Evolutionary conservation across 2,329 filamentous ascomycete genomes (phyloP).

Genomic region (Dothideomycetes sp.): DNA sequence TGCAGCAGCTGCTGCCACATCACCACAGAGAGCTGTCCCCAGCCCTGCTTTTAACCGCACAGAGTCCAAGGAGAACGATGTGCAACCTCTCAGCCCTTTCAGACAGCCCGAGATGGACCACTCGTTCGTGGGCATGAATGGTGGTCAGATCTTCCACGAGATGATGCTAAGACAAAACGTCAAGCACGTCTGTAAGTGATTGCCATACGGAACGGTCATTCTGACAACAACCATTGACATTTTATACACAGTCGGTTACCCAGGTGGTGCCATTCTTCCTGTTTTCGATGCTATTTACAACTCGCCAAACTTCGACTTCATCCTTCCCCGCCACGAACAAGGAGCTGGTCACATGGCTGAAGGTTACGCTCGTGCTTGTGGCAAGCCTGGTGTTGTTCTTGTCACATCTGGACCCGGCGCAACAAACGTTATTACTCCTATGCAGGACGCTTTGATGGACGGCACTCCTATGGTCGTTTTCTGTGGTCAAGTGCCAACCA

Average conservation of each 20-base stretch:
- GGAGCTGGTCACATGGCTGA: slow-evolving; percentile 98
- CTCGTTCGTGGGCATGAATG: slow-evolving; percentile 82
- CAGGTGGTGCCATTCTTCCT: slow-evolving; percentile 90
- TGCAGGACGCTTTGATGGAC: slow-evolving; percentile 92
- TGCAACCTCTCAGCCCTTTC: slow-evolving; percentile 39
- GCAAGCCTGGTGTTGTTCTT: slow-evolving; percentile 88
- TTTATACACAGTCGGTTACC: slow-evolving; percentile 62
- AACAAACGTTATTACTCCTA: slow-evolving; percentile 91
- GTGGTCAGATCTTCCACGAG: slow-evolving; percentile 96
- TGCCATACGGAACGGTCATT: too few relatives aligned
- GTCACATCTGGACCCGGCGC: slow-evolving; percentile 95
- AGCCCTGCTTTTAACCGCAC: slow-evolving; percentile 44
- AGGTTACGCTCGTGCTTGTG: slow-evolving; percentile 87
- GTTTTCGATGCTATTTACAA: slow-evolving; percentile 99
- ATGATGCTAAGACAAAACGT: slow-evolving; percentile 94
- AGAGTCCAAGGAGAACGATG: slow-evolving; percentile 30
- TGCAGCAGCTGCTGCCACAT: slow-evolving; percentile 21
- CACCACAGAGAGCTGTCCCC: slow-evolving; percentile 31
- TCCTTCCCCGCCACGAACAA: slow-evolving; percentile 92
- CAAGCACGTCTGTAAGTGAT: slow-evolving; percentile 80
- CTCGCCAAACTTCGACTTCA: slow-evolving; percentile 91
- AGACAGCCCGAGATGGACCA: slow-evolving; percentile 43
- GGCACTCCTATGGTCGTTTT: slow-evolving; percentile 96
- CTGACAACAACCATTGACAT: too few relatives aligned
- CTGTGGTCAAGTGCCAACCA: slow-evolving; percentile 82